Percentiles rank a stretch among this genome's conserved stretches.
phyloP scores from a whole-genome alignment of 1,139 yeast genomes.

The Geotrichum carabidarum region DNA sequence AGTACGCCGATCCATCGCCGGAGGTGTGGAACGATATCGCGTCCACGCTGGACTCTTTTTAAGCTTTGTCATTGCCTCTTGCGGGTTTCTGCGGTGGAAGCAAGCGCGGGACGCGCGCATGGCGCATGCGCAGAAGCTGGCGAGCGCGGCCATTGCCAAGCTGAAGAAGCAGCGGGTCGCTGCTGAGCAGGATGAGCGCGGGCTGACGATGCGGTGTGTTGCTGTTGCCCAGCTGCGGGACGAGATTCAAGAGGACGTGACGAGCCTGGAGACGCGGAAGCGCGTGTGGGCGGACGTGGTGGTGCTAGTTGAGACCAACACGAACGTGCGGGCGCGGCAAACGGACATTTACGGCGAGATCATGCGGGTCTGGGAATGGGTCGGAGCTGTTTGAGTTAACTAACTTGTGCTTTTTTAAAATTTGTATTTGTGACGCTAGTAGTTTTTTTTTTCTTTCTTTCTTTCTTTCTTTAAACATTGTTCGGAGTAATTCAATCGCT shows the following conservation, averaged over 20 bases:
- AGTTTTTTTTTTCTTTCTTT: neutral
- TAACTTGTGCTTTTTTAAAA: neutral
- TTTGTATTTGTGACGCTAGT: neutral
- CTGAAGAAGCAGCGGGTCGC: conserved; percentile 38
- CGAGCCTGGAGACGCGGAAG: conserved; percentile 46
- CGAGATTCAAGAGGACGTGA: conserved; percentile 42
- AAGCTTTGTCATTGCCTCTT: neutral
- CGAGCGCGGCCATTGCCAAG: conserved; percentile 31
- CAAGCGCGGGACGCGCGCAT: conserved; percentile 11
- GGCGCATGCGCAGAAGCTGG: conserved; percentile 29
- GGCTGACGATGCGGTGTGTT: conserved; percentile 46
- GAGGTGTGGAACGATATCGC: conserved; percentile 11
- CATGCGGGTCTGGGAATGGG: conserved; percentile 88
- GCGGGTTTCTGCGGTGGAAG: conserved; percentile 31
- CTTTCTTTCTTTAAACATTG: neutral
- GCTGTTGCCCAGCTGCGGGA: conserved; percentile 78
- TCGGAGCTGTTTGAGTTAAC: conserved; percentile 36
- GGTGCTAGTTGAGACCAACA: conserved; percentile 56
- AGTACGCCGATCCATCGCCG: conserved; percentile 12
- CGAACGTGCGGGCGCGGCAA: conserved; percentile 51
- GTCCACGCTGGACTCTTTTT: conserved; percentile 10
- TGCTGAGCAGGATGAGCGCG: conserved; percentile 37
- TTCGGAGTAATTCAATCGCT: neutral
- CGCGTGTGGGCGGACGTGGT: conserved; percentile 61
- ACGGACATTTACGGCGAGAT: conserved; percentile 81